phyloP scores from a whole-genome alignment of 805 yeast genomes.

The Candida sanyiensis region DNA sequence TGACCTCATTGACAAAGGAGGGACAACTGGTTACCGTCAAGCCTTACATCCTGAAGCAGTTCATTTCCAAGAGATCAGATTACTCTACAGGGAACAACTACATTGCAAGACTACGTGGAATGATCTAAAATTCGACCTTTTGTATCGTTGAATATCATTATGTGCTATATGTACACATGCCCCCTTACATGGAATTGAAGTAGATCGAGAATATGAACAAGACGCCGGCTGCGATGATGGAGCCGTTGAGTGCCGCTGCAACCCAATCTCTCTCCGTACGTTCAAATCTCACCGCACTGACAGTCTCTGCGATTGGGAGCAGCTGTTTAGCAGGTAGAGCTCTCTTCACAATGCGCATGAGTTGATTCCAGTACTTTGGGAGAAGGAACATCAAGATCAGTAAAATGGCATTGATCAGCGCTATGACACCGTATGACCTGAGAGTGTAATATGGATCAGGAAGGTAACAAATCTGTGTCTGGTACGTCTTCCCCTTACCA shows the following conservation, averaged over 20 bases:
- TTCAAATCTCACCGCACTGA: conserved; percentile 2
- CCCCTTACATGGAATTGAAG: conserved; percentile 19
- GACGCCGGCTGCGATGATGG: conserved; percentile 12
- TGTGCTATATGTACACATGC: not conserved
- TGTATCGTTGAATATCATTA: not conserved
- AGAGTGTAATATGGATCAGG: conserved; percentile 49
- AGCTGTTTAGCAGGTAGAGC: not conserved
- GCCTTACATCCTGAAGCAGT: conserved; percentile 56
- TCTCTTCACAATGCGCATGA: conserved; percentile 6
- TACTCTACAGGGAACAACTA: conserved; percentile 43
- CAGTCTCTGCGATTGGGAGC: conserved; percentile 21
- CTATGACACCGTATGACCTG: conserved; percentile 28
- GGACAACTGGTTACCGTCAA: conserved; percentile 69
- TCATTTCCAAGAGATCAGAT: conserved; percentile 65
- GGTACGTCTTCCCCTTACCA: conserved; percentile 24
- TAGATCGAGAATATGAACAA: conserved; percentile 17
- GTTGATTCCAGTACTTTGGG: conserved; percentile 26
- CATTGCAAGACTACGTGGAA: conserved; percentile 22
- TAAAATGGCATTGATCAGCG: conserved; percentile 17
- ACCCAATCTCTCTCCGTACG: conserved; percentile 10
- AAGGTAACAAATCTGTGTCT: conserved; percentile 49
- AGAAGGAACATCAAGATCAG: conserved; percentile 24
- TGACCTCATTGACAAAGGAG: conserved; percentile 73
- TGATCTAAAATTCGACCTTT: conserved; percentile 12
- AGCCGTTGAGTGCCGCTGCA: conserved; percentile 12